Base-by-base conservation (phyloP, 495 filamentous ascomycete genomes). In the Articulospora tetracladia region DNA sequence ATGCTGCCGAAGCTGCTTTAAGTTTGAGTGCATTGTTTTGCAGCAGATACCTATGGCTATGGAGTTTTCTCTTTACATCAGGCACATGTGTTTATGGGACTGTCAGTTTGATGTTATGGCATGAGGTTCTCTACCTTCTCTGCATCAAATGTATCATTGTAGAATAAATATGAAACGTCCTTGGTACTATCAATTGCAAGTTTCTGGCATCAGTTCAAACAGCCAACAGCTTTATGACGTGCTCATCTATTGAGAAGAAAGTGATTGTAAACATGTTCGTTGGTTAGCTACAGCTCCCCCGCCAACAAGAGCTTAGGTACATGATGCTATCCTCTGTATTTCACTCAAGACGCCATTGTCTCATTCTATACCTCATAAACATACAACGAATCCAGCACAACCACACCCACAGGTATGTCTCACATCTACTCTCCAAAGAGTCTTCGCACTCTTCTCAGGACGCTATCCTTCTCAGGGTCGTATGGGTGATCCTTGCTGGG, bases 401-500 rank as follows among this genome's bases (percentile, higher is more conserved):
- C 2, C 4, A 50, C 47, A 2, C 3, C 41, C 17, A n/a, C 41
- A 47, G 20, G 6, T 17, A 19, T 47, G 44, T 19, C 54, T 41
- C 25, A 1, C 34, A 44, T 53, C 70, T 85, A 97, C 74, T 97
- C 93, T 58, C 93, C 93, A 83, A 97, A 97, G 59, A 98, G 72
- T 63, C 92, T 86, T 68, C 89, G 82, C 56, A 98, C 95, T 66
- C 94, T 83, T 72, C 90, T 89, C 73, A 98, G 70, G 34, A 99
- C 94, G 70, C 92, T 98, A 74, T 99, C 94, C 79, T 99, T 99
- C 77, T 99, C 94, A 0, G 94, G 94, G 65, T 99, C 95, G 67
- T 98, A 99, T 8, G 94, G 94, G 68, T 99, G 94, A 70, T 99
- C 94, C 79, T 99, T 99, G 77, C 92, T 96, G 27, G 95, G 95